Evolutionary conservation across 2,329 filamentous ascomycete species (phyloP), one percentile per base, ranked within the genome.

Genomic region (Lojkania enalia): DNA sequence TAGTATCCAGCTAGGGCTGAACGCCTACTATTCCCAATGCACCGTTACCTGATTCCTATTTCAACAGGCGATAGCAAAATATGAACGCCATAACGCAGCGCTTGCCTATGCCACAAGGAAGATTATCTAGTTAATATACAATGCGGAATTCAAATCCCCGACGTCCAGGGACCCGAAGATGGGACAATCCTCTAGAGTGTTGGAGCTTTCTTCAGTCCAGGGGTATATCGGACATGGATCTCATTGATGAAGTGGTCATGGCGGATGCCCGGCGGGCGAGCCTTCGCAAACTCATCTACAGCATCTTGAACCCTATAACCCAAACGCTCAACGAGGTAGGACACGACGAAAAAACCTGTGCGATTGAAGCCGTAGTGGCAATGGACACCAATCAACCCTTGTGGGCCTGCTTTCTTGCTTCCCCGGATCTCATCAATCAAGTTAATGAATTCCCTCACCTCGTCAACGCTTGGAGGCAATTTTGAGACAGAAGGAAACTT

Each of bases 351-450:
- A 67, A 92, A 96, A 0, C 92, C 92, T 0, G 92, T 96, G 16
- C 91, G 82, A 66, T 97, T 96, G 73, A 95, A 96, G 0, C 92
- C 92, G 58, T 96, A 96, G 63, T 97, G 92, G 61, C 92, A 97
- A 66, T 97, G 92, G 0, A 96, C 89, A 2, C 86, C 91, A 39
- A 96, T 81, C 36, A 85, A 43, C 12, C 54, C 42, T 27, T 60
- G 73, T 15, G 71, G 68, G n/a, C 74, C 71, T 71, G 74, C 44
- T 67, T 72, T 49, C 1, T 46, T 43, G 27, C 65, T 55, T 4
- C 41, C 48, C 1, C 69, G 57, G 2, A 77, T 56, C 4, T 60
- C 50, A 54, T 85, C 81, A 15, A 86, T 76, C 2, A 85, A 64
- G 1, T 73, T 71, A 43, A 83, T 78, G 58, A 86, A 87, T 4